Conservation (phyloP, 169 alveolate genomes). For the Cystoisospora suis region DNA sequence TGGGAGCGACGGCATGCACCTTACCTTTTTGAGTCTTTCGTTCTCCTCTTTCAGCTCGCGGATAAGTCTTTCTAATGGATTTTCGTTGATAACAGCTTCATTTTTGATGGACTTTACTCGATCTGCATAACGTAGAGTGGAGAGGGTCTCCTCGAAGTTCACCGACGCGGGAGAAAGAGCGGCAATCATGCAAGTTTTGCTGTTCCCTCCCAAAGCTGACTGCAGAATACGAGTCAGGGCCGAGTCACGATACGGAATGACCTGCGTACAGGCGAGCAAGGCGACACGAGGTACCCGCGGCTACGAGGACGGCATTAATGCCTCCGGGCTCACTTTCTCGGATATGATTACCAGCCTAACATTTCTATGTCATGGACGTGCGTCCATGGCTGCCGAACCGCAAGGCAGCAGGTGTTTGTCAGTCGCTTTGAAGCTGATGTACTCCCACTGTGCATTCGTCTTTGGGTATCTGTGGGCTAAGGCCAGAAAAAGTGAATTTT, state of each 20-base stretch:
- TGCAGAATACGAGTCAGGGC: slow-evolving; percentile 90
- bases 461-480: too few species aligned
- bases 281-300: background rate
- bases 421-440: too few species aligned
- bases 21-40: slow-evolving; percentile 59
- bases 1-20: background rate
- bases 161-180: slow-evolving; percentile 89
- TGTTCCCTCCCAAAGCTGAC: slow-evolving; percentile 92
- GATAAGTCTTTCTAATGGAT: slow-evolving; percentile 86
- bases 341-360: too few species aligned
- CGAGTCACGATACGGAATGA: slow-evolving; percentile 91
- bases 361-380: too few species aligned
- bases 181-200: slow-evolving; percentile 88
- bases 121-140: slow-evolving; percentile 88
- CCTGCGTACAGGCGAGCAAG: slow-evolving; percentile 53
- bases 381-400: too few species aligned
- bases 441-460: too few species aligned
- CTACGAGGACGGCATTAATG: background rate
- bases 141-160: slow-evolving; percentile 87
- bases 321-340: background rate
- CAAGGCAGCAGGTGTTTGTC: too few species aligned
- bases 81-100: slow-evolving; percentile 86
- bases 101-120: slow-evolving; percentile 89
- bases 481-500: too few species aligned
- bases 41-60: slow-evolving; percentile 82